A percentile compares a stretch with the other conserved stretches of the same genome.
These are phyloP conservation scores for Cyamopsis tetragonoloba DNA, from an alignment of 306 rosid species.

Conservation along the genomic window DNA sequence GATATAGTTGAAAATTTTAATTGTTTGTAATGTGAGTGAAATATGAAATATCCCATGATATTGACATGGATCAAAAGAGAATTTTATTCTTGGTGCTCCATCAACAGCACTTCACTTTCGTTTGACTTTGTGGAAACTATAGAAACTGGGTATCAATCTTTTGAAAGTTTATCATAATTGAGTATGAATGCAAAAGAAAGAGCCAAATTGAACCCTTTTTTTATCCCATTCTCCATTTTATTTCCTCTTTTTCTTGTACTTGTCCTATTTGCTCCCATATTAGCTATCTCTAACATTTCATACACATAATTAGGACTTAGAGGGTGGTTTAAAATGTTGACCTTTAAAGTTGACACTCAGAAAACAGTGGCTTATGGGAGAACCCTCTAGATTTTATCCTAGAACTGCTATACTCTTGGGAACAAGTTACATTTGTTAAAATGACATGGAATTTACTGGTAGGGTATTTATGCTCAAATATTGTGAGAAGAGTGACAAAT, in stretches of 20 bases:
- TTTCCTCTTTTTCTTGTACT: not conserved
- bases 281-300: not conserved
- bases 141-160: not conserved
- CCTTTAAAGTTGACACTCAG: not conserved
- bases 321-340: not conserved
- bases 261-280: not conserved
- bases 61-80: slow-evolving; percentile 4
- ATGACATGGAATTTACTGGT: not conserved
- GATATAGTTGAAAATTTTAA: not conserved
- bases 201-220: not conserved
- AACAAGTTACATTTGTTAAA: not conserved
- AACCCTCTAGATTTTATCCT: not conserved
- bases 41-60: not conserved
- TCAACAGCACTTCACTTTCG: not conserved
- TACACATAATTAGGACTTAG: not conserved
- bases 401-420: not conserved
- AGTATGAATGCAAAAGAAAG: not conserved
- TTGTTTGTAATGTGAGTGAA: not conserved
- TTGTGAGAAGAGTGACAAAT: slow-evolving; percentile 10
- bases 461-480: not conserved
- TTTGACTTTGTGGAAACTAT: not conserved
- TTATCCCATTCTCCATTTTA: not conserved
- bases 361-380: not conserved
- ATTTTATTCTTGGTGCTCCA: not conserved
- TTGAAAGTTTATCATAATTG: not conserved